phyloP scores from a whole-genome alignment of 192 early-diverging fungal species.

The Coemansia aciculifera region DNA sequence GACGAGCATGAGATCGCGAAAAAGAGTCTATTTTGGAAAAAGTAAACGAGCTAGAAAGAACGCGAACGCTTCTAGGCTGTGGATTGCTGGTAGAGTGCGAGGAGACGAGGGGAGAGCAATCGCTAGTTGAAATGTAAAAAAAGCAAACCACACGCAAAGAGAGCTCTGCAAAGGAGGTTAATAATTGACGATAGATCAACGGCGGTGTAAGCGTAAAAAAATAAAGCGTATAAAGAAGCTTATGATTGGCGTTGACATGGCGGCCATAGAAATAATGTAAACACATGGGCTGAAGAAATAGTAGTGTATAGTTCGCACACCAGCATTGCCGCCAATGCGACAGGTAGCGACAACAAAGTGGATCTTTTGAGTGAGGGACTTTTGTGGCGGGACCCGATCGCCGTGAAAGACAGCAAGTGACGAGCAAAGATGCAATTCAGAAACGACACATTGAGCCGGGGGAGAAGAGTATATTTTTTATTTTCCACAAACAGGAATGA shows the following conservation, averaged over 20 bases:
- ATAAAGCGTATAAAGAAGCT: background rate
- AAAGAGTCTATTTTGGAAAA: background rate
- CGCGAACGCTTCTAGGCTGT: background rate
- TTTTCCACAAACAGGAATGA: background rate
- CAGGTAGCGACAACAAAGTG: background rate
- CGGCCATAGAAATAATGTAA: background rate
- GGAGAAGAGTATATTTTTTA: background rate
- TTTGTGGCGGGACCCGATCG: background rate
- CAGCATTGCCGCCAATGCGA: background rate
- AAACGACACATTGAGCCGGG: constrained; percentile 3
- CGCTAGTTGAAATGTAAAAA: background rate
- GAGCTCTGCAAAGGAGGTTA: background rate
- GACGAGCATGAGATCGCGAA: background rate
- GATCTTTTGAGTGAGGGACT: background rate
- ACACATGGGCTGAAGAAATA: background rate
- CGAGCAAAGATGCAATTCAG: constrained; percentile 11
- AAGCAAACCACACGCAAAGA: background rate
- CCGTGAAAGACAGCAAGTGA: background rate
- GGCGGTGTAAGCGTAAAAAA: background rate
- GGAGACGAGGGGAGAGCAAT: background rate
- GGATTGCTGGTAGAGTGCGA: constrained; percentile 5
- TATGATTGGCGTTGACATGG: background rate
- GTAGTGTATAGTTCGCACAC: background rate
- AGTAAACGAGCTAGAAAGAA: background rate
- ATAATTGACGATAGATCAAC: background rate